Percentiles rank a stretch among this genome's conserved stretches.
These are phyloP conservation scores for Elsinoe australis DNA, from an alignment of 2,329 filamentous ascomycete genomes.

Conservation along the genomic window DNA sequence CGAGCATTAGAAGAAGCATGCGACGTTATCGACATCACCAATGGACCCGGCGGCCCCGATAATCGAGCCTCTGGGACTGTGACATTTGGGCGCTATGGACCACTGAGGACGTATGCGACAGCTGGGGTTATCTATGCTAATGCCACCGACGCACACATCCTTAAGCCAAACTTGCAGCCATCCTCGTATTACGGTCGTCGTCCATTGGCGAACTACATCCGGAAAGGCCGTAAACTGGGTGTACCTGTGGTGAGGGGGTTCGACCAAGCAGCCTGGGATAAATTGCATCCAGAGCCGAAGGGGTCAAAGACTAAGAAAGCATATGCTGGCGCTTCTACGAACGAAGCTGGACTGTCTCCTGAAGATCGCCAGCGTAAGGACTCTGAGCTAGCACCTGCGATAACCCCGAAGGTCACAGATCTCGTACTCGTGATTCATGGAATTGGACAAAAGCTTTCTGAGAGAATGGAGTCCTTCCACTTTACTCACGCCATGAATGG, in stretches of 20 bases:
- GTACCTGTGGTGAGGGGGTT: constrained; percentile 87
- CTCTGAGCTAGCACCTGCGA: constrained; percentile 58
- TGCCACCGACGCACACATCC: constrained; percentile 65
- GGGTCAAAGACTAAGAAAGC: constrained; percentile 36
- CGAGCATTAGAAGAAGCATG: constrained; percentile 39
- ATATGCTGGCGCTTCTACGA: constrained; percentile 38
- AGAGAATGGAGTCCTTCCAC: constrained; percentile 90
- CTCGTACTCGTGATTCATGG: constrained; percentile 87
- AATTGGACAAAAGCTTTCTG: constrained; percentile 92
- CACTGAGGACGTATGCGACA: constrained; percentile 55
- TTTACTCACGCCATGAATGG: constrained; percentile 94
- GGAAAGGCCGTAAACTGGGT: constrained; percentile 74
- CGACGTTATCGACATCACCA: constrained; percentile 43
- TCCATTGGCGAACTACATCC: constrained; percentile 71
- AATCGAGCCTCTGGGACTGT: constrained; percentile 42
- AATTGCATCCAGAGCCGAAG: constrained; percentile 52
- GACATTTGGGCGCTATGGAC: constrained; percentile 37
- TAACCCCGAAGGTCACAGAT: constrained; percentile 68
- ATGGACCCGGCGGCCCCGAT: constrained; percentile 38
- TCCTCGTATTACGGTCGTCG: constrained; percentile 76
- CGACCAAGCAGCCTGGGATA: constrained; percentile 67
- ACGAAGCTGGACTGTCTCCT: constrained; percentile 38
- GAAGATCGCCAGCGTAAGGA: constrained; percentile 35
- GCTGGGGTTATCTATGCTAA: constrained; percentile 86
- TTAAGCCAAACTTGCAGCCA: constrained; percentile 77